Base-by-base conservation (phyloP, 164 flowering plant species). In the Akebia trifoliata region DNA sequence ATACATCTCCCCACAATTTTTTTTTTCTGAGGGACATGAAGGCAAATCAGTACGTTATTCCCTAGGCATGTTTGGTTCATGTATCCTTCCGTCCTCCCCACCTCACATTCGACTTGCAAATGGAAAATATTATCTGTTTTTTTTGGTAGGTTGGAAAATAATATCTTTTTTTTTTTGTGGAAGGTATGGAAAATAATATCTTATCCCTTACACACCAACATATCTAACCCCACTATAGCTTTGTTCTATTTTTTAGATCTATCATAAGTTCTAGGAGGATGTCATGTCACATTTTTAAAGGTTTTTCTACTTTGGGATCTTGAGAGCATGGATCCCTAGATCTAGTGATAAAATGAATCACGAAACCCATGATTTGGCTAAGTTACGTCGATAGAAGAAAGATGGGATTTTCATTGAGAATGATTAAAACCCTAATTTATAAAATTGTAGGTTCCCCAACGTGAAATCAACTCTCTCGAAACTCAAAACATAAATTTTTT, bases 81-180 rank as follows among this genome's bases (percentile, higher is more conserved):
- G 46, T 12, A n/a, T 7, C 58, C 58, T 9, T 30, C 38, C 24
- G 21, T 31, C 18, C 12, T 50, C 34, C 59, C 49, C 26, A 29
- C 50, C 14, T 30, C 18, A 42, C 26, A 25, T 37, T 43, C 42
- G 28, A n/a, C n/a, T 56, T 56, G 60, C 37, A 20, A 30, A 29
- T 43, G 60, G 24, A 56, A 39, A 56, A 56, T 4, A 56, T 42
- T 43, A 56, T 56, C 50, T 43, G 42, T 28, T 56, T 30, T 35
- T 6, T 14, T 15, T 29, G 14, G 17, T 15, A 50, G n/a, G 17
- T 30, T 4, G 34, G n/a, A 31, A 31, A 48, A 10, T 25, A 44
- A 25, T 11, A 44, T 56, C 38, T 56, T 30, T 35, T 6, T 14
- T 15, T 35, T 18, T 18, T n/a, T 56, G 26, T 29, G 14, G 17